Percentiles rank a stretch among this genome's conserved stretches.
These are phyloP conservation scores for Ophiosphaerella narmari DNA, from an alignment of 2,329 filamentous ascomycete species.

Conservation along the genomic window DNA sequence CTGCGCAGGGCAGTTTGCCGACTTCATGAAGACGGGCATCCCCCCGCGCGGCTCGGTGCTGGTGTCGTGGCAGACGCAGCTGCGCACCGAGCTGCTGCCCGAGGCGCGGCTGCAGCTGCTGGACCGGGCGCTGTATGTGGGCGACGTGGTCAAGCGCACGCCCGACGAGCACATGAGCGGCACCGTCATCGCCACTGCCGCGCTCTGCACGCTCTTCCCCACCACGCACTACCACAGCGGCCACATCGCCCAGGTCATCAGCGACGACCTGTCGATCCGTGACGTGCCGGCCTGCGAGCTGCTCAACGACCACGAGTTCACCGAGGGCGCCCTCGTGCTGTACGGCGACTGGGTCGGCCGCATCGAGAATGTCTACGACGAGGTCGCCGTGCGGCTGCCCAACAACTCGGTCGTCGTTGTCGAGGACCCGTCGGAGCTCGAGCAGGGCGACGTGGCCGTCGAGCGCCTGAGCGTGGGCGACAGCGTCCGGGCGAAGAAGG, in stretches of 20 bases:
- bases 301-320: conserved; percentile 50
- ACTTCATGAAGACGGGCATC: conserved; percentile 51
- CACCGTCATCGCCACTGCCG: conserved; percentile 56
- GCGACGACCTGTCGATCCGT: conserved; percentile 43
- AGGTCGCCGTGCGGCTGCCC: conserved; percentile 56
- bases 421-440: conserved; percentile 50
- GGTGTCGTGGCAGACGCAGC: conserved; percentile 53
- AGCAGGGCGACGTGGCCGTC: conserved; percentile 39
- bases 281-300: conserved; percentile 54
- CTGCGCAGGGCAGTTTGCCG: conserved; percentile 36
- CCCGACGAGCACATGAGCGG: conserved; percentile 57
- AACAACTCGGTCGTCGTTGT: conserved; percentile 61
- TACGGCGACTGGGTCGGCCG: conserved; percentile 62
- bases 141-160: conserved; percentile 59
- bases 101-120: conserved; percentile 55
- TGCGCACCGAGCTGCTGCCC: conserved; percentile 47
- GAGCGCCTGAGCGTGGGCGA: conserved; percentile 54
- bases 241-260: conserved; percentile 24
- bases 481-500: conserved; percentile 57
- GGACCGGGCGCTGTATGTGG: conserved; percentile 59
- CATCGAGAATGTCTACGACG: conserved; percentile 55
- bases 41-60: conserved; percentile 59
- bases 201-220: conserved; percentile 52
- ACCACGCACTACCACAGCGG: conserved; percentile 31
- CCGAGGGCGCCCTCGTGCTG: conserved; percentile 58